Evolutionary conservation across 2,329 filamentous ascomycete genomes (phyloP), one percentile per base, ranked within the genome.

Genomic region (Clonostachys rhizophaga): DNA sequence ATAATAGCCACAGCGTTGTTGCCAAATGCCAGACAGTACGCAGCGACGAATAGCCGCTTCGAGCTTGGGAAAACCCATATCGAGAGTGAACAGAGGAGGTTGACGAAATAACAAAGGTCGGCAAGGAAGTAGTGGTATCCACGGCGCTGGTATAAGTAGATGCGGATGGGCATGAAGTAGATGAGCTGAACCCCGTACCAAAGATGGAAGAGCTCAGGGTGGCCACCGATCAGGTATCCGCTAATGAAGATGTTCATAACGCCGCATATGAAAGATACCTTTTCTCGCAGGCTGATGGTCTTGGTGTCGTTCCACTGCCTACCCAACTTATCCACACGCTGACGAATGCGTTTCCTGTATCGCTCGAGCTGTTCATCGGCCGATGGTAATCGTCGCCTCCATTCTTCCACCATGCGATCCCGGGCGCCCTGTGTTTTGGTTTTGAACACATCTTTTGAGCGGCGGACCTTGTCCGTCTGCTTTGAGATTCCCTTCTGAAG

Each of bases 101-200:
- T 99, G 76, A 95, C 91, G 61, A 97, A 99, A 70, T 99, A 99
- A 72, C 94, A 99, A 42, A 99, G 82, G 67, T 99, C 94, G 36
- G 91, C 92, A 30, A 97, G 75, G 68, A 99, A 97, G 71, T 99
- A 99, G 68, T 96, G 91, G 61, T 95, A 96, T 48, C 92, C 94
- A 49, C 87, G 88, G 58, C 85, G 84, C 62, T 90, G 90, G 67
- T 99, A 99, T 49, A 87, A 89, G 70, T 91, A 94, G 69, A 83
- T 92, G 43, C 94, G 87, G 55, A 99, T 89, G 12, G 94, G 94
- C 92, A 97, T 96, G 67, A 96, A 97, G 69, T 96, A 97, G 50
- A 89, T 65, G 40, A 96, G 78, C 67, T 96, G 91, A 4, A 68
- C 77, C 8, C 89, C 91, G 66, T 96, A 99, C 94, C 94, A 99